These are phyloP conservation scores for Saraca asoca DNA, from an alignment of 331 rosid genomes.

Conservation along the genomic window DNA sequence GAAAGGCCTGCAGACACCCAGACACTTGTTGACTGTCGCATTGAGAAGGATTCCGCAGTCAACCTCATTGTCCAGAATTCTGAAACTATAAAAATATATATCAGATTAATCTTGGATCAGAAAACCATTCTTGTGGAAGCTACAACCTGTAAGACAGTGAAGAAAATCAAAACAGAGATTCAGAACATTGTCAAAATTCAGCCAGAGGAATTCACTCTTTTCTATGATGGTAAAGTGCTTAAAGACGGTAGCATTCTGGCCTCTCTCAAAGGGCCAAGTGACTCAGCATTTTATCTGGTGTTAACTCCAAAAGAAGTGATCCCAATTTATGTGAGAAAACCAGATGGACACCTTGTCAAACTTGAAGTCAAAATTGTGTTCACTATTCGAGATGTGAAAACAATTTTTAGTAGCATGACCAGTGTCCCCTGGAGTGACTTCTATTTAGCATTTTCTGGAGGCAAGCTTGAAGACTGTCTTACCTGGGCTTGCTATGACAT, in stretches of 20 bases:
- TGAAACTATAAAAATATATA: conserved; percentile 5
- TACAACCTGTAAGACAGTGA: not conserved
- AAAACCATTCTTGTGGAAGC: conserved; percentile 28
- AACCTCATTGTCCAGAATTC: conserved; percentile 13
- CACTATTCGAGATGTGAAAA: conserved; percentile 33
- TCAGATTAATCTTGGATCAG: conserved; percentile 29
- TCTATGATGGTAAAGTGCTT: no score
- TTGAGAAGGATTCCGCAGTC: conserved; percentile 15
- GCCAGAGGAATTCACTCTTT: no score
- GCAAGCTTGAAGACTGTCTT: conserved; percentile 29
- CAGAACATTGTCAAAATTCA: no score
- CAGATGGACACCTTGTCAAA: not conserved
- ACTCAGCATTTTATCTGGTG: no score
- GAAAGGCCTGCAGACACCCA: not conserved
- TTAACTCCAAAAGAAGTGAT: no score
- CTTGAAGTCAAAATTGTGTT: conserved; percentile 14
- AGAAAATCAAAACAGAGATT: no score
- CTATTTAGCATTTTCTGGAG: conserved; percentile 15
- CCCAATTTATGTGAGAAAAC: no score
- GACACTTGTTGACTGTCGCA: conserved; percentile 23
- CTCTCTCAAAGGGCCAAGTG: no score
- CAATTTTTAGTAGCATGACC: conserved; percentile 20
- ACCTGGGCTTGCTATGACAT: conserved; percentile 42
- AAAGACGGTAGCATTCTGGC: no score
- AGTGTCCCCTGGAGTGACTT: conserved; percentile 11